Evolutionary conservation across 805 yeast genomes (phyloP).

Genomic region (Candida golubevii): DNA sequence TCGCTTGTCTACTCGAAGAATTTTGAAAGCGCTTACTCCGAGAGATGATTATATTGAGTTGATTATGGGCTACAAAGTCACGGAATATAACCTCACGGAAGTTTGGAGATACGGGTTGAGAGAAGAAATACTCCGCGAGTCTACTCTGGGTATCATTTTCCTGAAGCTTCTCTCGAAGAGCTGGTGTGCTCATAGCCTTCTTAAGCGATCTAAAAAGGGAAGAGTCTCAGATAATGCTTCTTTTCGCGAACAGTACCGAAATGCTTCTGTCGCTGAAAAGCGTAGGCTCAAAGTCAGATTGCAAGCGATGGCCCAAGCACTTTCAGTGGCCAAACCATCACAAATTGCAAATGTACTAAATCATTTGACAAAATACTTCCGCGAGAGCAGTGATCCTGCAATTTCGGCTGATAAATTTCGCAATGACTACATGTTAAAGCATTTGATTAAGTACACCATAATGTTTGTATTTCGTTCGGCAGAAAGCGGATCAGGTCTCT

Average conservation of each 20-base stretch:
- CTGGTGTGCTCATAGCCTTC: constrained; percentile 9
- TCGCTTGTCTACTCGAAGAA: background rate
- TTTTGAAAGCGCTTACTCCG: background rate
- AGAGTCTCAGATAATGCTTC: background rate
- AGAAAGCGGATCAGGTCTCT: constrained; percentile 13
- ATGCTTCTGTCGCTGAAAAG: constrained; percentile 17
- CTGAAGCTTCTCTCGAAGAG: constrained; percentile 11
- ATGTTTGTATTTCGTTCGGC: constrained; percentile 16
- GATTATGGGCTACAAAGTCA: constrained; percentile 1
- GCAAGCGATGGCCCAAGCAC: constrained; percentile 27
- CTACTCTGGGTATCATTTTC: constrained; percentile 10
- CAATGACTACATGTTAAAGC: constrained; percentile 18
- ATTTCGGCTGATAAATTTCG: constrained; percentile 13
- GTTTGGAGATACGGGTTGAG: constrained; percentile 14
- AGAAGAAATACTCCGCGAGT: constrained; percentile 8
- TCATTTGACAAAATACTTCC: constrained; percentile 1
- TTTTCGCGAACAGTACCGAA: constrained; percentile 12
- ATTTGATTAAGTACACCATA: constrained; percentile 18
- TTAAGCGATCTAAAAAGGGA: background rate
- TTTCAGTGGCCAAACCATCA: constrained; percentile 21
- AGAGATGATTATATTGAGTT: background rate
- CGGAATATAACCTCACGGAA: constrained; percentile 13
- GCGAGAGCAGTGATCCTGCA: constrained; percentile 5
- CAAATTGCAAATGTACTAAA: constrained; percentile 18
- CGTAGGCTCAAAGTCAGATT: constrained; percentile 24